phyloP scores from a whole-genome alignment of 1,139 yeast genomes.

The Candida frijolesensis region DNA sequence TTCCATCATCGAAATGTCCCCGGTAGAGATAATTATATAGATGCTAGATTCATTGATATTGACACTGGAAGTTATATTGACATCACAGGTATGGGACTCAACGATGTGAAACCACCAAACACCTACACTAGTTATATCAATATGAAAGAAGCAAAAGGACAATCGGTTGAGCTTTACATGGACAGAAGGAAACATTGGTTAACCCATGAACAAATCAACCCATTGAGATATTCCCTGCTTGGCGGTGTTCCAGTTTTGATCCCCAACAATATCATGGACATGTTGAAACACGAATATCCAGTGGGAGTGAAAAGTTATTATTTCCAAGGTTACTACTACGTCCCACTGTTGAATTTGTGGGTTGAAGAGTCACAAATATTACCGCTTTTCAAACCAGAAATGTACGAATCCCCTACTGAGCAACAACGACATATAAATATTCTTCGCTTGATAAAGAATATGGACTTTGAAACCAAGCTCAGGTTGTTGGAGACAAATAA shows the following conservation, averaged over 20 bases:
- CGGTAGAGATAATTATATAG: conserved; percentile 36
- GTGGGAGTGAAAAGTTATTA: conserved; percentile 28
- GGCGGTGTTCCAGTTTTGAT: conserved; percentile 41
- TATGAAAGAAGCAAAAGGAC: conserved; percentile 20
- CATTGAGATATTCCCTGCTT: conserved; percentile 33
- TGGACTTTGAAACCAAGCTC: conserved; percentile 30
- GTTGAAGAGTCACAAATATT: conserved; percentile 25
- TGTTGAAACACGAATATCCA: conserved; percentile 34
- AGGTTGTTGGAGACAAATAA: conserved; percentile 33
- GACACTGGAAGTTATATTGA: conserved; percentile 42
- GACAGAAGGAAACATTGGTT: conserved; percentile 42
- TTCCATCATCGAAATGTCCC: conserved; percentile 34
- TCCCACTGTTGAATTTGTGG: conserved; percentile 36
- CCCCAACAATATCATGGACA: conserved; percentile 37
- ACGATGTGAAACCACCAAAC: conserved; percentile 31
- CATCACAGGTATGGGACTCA: conserved; percentile 39
- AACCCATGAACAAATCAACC: conserved; percentile 31
- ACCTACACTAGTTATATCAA: conserved; percentile 26
- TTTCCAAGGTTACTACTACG: conserved; percentile 32
- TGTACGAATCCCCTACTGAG: conserved; percentile 13
- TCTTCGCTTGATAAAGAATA: conserved; percentile 17
- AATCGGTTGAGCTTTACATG: conserved; percentile 32
- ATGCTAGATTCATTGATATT: conserved; percentile 41
- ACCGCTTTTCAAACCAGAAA: conserved; percentile 14
- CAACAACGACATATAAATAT: conserved; percentile 18